These are phyloP conservation scores for Venturia aucupariae DNA, from an alignment of 2,329 filamentous ascomycete genomes.

Conservation along the genomic window DNA sequence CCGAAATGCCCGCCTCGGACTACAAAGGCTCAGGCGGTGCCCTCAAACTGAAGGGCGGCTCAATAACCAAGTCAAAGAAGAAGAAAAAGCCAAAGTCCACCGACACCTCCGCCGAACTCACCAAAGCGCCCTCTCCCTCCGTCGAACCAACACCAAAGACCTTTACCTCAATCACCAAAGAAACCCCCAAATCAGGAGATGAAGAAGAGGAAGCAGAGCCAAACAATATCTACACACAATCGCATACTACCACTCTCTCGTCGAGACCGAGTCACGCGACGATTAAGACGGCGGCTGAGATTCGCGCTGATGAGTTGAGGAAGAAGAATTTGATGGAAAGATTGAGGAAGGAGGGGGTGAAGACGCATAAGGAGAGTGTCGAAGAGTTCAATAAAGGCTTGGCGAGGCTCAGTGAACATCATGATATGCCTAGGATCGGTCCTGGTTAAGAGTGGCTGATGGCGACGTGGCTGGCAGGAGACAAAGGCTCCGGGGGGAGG, in stretches of 20 bases:
- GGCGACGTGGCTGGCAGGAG: too few relatives aligned
- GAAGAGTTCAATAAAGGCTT: slow-evolving; percentile 93
- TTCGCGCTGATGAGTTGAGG: slow-evolving; percentile 68
- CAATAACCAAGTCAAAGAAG: slow-evolving; percentile 56
- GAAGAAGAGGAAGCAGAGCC: background rate
- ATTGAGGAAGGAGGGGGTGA: slow-evolving; percentile 74
- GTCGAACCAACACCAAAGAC: slow-evolving; percentile 15
- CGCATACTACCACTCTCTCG: slow-evolving; percentile 16
- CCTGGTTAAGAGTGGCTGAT: slow-evolving; percentile 36
- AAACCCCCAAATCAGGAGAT: background rate
- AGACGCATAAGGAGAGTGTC: slow-evolving; percentile 94
- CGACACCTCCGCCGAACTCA: slow-evolving; percentile 20
- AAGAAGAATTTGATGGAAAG: slow-evolving; percentile 75
- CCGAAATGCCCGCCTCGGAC: slow-evolving; percentile 61
- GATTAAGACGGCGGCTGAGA: slow-evolving; percentile 75
- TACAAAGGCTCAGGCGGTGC: slow-evolving; percentile 65
- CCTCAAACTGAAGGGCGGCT: slow-evolving; percentile 75
- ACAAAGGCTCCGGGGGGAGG: too few relatives aligned
- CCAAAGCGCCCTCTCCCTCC: slow-evolving; percentile 11
- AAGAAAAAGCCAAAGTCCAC: slow-evolving; percentile 45
- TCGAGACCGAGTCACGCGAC: slow-evolving; percentile 20
- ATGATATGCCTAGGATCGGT: slow-evolving; percentile 72
- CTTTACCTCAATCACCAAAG: slow-evolving; percentile 12
- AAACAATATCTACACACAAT: slow-evolving; percentile 2
- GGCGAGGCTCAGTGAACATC: slow-evolving; percentile 86